These are phyloP conservation scores for Mycena epipterygia DNA, from an alignment of 768 basidiomycete genomes.

Conservation along the genomic window DNA sequence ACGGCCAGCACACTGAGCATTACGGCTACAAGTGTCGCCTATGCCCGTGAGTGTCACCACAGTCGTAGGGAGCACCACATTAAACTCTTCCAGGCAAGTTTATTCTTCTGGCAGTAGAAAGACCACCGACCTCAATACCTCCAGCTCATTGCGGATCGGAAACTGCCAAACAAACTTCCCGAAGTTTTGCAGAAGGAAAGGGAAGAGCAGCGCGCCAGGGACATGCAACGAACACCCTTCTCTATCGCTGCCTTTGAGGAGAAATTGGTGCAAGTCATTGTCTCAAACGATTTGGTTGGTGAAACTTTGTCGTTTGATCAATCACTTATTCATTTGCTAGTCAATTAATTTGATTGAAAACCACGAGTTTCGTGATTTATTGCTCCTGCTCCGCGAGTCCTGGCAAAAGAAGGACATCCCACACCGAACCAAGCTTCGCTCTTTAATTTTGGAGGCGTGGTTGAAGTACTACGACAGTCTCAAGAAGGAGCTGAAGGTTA, in stretches of 20 bases:
- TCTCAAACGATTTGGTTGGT: conserved; percentile 20
- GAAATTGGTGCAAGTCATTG: conserved; percentile 13
- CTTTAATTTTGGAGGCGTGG: conserved; percentile 41
- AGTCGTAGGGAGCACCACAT: conserved; percentile 8
- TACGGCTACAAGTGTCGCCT: conserved; percentile 18
- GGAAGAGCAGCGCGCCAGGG: conserved; percentile 21
- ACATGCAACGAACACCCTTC: conserved; percentile 16
- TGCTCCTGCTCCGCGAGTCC: conserved; percentile 40
- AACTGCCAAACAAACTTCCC: conserved; percentile 19
- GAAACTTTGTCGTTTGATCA: conserved; percentile 6
- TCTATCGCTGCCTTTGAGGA: conserved; percentile 17
- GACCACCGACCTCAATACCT: conserved; percentile 10
- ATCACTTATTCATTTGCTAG: conserved; percentile 32
- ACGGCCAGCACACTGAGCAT: conserved; percentile 15
- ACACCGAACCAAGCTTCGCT: conserved; percentile 37
- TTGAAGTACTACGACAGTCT: conserved; percentile 38
- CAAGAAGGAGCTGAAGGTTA: conserved; percentile 41
- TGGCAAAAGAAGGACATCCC: conserved; percentile 44
- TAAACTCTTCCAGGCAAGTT: conserved; percentile 11
- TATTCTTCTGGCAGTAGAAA: conserved; percentile 19
- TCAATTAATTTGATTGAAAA: conserved; percentile 46
- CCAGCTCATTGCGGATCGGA: conserved; percentile 6
- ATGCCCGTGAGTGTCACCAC: conserved; percentile 17
- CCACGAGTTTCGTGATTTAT: conserved; percentile 41
- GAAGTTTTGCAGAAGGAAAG: conserved; percentile 12